Evolutionary conservation across 78 protist species (phyloP), one percentile per base, ranked within the genome.

Genomic region (Dictyostelium intermedium): DNA sequence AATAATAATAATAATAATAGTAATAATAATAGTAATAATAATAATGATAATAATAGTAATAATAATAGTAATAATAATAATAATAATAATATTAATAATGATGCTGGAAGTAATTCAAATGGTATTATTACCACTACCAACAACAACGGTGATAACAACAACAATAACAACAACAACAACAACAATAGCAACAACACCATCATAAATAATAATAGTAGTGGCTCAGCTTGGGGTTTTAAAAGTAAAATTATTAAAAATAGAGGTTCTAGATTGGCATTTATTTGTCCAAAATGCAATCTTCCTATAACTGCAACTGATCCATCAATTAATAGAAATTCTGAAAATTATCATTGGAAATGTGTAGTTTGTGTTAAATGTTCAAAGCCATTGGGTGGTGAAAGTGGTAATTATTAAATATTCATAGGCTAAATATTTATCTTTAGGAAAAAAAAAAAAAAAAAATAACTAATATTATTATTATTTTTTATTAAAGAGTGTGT

Each of bases 331-430:
- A 74, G 83, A 39, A 85, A 84, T 34, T 18, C 32, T 9, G 74
- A 69, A 9, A 89, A 89, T 37, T 89, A 89, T 69, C 94, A 89
- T 89, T 89, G 94, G 94, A 80, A 47, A 47, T 89, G 94, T 50
- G 47, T 87, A 50, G 69, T 9, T 10, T 89, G 94, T 69, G 53
- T 30, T 14, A 60, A 47, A 47, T 89, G 94, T 69, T 30, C 35
- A 18, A 78, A 70, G 70, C 73, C 94, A 50, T 81, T 89, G 23
- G 30, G 18, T 56, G 69, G 50, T 30, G 81, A 84, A 45, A 85
- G 47, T 50, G 20, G 85, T 82, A 82, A 27, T 25, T 56, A 27
- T 82, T 2, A 32, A 13, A 56, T n/a, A 39, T 39, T 4, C 43
- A 39, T 73, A n/a, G n/a, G n/a, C n/a, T n/a, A n/a, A n/a, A n/a